Evolutionary conservation across 192 early-diverging fungal genomes (phyloP), one percentile per base, ranked within the genome.

Genomic region (Coemansia sp.): DNA sequence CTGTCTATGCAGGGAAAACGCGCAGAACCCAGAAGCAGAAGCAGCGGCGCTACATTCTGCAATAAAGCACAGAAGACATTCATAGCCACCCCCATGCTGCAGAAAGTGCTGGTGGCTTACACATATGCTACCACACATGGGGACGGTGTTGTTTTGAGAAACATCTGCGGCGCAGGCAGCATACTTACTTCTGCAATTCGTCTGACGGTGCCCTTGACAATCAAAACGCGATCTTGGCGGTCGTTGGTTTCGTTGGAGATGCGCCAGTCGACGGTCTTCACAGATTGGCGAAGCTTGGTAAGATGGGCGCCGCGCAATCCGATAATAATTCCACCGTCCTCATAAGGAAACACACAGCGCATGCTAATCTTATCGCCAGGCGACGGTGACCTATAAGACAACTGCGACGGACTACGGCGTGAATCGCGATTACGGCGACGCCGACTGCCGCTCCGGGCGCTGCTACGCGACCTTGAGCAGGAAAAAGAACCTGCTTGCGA

Each of bases 301-400:
- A 82, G 72, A 57, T 82, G 80, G 3, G 75, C 75, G 2, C 80
- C 80, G 22, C 80, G 74, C 57, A 76, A 55, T 7, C 80, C 80
- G 63, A 82, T 82, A n/a, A 82, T 82, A 51, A 82, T 82, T 1
- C 80, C 80, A 17, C 80, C 80, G 46, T 82, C 80, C 56, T 82
- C 80, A 39, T 82, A 82, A 5, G 80, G 75, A 27, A 82, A 82
- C 19, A 82, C 75, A 33, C 71, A 77, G n/a, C 80, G 71, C 66
- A 82, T 74, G 57, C 75, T 77, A 42, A 82, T 61, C n/a, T 71
- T 70, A 32, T 78, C 80, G 39, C 39, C 39, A 17, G 39, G 39
- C 39, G 39, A 46, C 14, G 60, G 27, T 21, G 72, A 74, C 55
- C 20, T 36, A 51, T 71, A 78, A 23, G 59, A 57, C 42, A 67